Evolutionary conservation across 768 basidiomycete species (phyloP).

Genomic region (Russula sp.): DNA sequence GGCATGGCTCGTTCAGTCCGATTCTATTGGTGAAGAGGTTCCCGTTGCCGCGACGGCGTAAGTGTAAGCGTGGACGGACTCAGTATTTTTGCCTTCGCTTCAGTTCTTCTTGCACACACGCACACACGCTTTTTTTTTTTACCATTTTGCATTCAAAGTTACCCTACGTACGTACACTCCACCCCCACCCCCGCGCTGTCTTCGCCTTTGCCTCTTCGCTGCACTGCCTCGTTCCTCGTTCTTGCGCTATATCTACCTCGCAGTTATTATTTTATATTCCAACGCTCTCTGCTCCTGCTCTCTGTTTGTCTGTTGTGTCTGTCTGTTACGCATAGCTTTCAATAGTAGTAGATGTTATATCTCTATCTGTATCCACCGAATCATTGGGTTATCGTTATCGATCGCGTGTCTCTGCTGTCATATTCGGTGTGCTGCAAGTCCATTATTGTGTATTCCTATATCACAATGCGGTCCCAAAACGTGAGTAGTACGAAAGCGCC

Average conservation of each 20-base stretch:
- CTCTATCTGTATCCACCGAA: neutral
- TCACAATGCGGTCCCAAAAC: neutral
- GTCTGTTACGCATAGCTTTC: neutral
- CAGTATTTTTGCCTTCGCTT: too few species aligned
- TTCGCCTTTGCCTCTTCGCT: neutral
- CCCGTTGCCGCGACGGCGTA: neutral
- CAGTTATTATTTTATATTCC: neutral
- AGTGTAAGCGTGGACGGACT: neutral
- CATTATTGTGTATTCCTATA: constrained; percentile 6
- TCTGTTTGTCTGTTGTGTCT: neutral
- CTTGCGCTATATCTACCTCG: neutral
- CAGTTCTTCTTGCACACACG: too few species aligned
- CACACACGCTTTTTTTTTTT: too few species aligned
- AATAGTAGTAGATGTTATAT: neutral
- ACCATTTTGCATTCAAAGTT: too few species aligned
- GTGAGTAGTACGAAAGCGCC: neutral
- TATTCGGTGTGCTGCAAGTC: constrained; percentile 10
- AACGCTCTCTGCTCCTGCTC: neutral
- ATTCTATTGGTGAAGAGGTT: constrained; percentile 4
- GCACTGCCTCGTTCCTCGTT: neutral
- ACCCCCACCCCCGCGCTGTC: neutral
- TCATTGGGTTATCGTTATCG: neutral
- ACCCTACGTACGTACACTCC: too few species aligned
- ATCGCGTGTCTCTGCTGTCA: neutral
- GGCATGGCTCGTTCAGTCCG: constrained; percentile 25